These are phyloP conservation scores for Roridomyces roridus DNA, from an alignment of 768 basidiomycete genomes.

Conservation along the genomic window DNA sequence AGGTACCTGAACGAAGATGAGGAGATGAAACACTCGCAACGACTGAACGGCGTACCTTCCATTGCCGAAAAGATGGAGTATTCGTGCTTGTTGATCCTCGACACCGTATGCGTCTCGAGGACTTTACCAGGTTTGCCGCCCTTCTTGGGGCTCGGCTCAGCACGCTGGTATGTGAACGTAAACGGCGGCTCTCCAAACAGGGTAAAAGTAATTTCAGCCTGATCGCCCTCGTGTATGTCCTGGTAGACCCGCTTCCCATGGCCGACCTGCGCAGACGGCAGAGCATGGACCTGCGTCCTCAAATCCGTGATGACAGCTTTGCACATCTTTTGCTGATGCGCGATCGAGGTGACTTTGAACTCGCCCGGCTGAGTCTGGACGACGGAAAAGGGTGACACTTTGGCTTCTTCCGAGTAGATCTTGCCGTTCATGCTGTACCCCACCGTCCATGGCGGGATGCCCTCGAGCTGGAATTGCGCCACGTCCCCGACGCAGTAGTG, in stretches of 20 bases:
- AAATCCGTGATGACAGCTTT: conserved; percentile 82
- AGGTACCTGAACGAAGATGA: conserved; percentile 63
- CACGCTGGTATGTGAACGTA: conserved; percentile 92
- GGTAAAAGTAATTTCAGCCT: conserved; percentile 92
- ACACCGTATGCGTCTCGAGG: conserved; percentile 92
- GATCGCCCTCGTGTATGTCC: conserved; percentile 69
- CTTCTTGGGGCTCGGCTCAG: conserved; percentile 72
- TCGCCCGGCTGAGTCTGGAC: conserved; percentile 81
- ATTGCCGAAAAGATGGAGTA: conserved; percentile 93
- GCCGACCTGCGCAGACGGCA: conserved; percentile 89
- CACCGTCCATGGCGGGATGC: conserved; percentile 91
- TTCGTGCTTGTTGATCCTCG: conserved; percentile 71
- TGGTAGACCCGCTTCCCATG: conserved; percentile 84
- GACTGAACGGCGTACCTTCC: conserved; percentile 64
- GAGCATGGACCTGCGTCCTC: conserved; percentile 72
- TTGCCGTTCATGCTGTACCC: conserved; percentile 88
- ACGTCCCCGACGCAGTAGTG: conserved; percentile 93
- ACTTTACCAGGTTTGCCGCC: conserved; percentile 76
- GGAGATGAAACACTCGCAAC: conserved; percentile 8
- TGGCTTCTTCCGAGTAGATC: conserved; percentile 72
- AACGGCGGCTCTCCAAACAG: conserved; percentile 94
- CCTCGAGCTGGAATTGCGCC: conserved; percentile 92
- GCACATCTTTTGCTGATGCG: conserved; percentile 93
- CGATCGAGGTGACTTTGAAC: conserved; percentile 86
- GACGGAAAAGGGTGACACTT: conserved; percentile 85